Evolutionary conservation across 1,284 basidiomycete genomes (phyloP), one percentile per base, ranked within the genome.

Genomic region (Apiotrichum mycotoxinovorans): DNA sequence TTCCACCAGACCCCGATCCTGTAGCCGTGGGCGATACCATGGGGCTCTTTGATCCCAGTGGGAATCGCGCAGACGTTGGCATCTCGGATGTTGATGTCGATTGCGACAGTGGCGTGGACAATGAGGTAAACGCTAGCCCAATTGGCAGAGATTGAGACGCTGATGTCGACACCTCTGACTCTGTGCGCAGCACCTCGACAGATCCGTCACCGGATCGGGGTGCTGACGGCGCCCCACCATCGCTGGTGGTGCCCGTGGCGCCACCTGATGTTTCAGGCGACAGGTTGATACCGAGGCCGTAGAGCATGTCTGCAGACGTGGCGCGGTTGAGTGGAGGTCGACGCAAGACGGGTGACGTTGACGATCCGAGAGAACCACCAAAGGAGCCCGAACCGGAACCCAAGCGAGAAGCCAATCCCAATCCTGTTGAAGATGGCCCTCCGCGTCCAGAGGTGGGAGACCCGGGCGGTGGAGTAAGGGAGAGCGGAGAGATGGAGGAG

Each of bases 281-380:
- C 26, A 52, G 27, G 33, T 42, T 26, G n/a, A 60, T 60, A 18
- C 58, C 58, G 4, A 60, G 54, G 8, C 54, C 58, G 15, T 30
- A 40, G 5, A 54, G 35, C 9, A 45, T 25, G 41, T 46, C 41
- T 7, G 25, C 38, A 9, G 51, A 44, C 7, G 25, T 12, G 14
- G 41, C 38, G 34, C 15, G 48, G 33, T 26, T 40, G 45, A 40
- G 37, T 11, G 43, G 38, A 12, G 35, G 38, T 11, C 42, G 26
- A 22, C n/a, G 20, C 12, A 26, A 14, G n/a, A 22, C 3, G 17
- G 22, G 30, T 15, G 33, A 30, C 4, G 46, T 22, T 11, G 46
- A 48, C 34, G 42, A 5, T 11, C 42, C 42, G 23, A 43, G 23
- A 4, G 23, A 26, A 25, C n/a, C 30, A 3, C 30, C n/a, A 4